Base-by-base conservation (phyloP, 352 stramenopile genomes). In the Globisporangium sylvaticum region DNA sequence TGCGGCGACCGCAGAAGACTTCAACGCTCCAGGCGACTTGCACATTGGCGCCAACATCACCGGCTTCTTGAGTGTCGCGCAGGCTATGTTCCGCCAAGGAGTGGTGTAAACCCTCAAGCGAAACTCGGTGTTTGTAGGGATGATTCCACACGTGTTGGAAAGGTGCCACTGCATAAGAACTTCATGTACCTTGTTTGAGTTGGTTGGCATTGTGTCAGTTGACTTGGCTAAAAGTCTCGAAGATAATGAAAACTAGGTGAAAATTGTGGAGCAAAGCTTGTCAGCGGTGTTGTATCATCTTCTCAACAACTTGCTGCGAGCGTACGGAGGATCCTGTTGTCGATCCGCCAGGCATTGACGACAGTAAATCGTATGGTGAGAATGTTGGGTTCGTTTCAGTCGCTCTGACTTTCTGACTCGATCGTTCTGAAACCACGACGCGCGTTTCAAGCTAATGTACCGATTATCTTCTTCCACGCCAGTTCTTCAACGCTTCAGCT, bases 31-130 rank as follows among this genome's bases (percentile, higher is more conserved):
- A 1, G 87, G 88, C 27, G 83, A 96, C 67, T 81, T 94, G 50
- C 84, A 95, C 77, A 76, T 82, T n/a, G 97, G 97, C 59, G 86
- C 92, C 29, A 98, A 97, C 79, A 99, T 99, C 80, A 87, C 89
- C 44, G 97, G 95, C 76, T 99, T 99, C 74, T 88, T 99, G 66
- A 92, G 92, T 56, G 96, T 99, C 46, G 97, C 96, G 9, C 92
- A 98, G 71, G 92, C 93, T 69, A 99, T 99, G 96, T 93, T 98
- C 74, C 80, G 85, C 68, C 97, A 99, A 83, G 97, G 97, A 57
- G 94, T 95, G 22, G 96, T 99, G 58, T 99, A 97, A 87, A 34
- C 10, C 7, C 18, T n/a, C 27, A 46, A 53, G 34, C 24, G 39
- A 62, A 34, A 18, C 18, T 64, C 8, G 29, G n/a, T 57, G 42